phyloP scores from a whole-genome alignment of 2,329 filamentous ascomycete genomes.

The Aspergillus felis region DNA sequence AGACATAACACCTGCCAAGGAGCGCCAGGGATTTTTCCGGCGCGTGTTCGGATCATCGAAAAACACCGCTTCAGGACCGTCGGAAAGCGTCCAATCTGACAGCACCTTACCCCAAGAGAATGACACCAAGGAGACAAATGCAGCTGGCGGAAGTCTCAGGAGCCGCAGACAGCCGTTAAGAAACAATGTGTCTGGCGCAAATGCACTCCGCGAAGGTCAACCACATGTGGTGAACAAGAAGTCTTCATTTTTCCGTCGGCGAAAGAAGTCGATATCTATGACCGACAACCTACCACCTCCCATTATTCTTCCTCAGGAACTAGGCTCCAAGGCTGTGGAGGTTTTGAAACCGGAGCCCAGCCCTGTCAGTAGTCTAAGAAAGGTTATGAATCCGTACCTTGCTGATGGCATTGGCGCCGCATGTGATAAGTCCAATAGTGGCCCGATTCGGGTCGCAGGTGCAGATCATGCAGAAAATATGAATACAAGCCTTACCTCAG shows the following conservation, averaged over 20 bases:
- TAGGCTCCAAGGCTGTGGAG: conserved; percentile 36
- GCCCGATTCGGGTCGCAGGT: conserved; percentile 16
- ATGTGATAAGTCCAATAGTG: conserved; percentile 20
- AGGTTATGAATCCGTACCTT: conserved; percentile 84
- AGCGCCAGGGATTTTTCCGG: conserved; percentile 84
- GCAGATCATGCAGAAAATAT: conserved; percentile 15
- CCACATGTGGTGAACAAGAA: conserved; percentile 75
- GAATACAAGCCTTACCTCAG: conserved; percentile 13
- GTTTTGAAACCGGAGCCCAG: conserved; percentile 44
- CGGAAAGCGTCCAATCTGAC: conserved; percentile 20
- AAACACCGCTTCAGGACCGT: conserved; percentile 35
- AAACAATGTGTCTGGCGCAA: conserved; percentile 18
- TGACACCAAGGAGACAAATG: conserved; percentile 21
- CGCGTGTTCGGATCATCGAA: conserved; percentile 81
- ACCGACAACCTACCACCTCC: conserved; percentile 64
- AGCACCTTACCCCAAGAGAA: conserved; percentile 20
- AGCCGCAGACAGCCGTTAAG: conserved; percentile 24
- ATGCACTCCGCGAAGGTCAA: conserved; percentile 30
- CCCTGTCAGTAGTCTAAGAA: conserved; percentile 74
- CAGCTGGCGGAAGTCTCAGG: conserved; percentile 18
- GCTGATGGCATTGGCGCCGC: conserved; percentile 23
- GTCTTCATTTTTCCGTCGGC: conserved; percentile 87
- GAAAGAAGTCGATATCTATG: conserved; percentile 73
- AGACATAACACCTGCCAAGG: conserved; percentile 52
- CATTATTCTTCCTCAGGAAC: conserved; percentile 43